Evolutionary conservation across 805 yeast species (phyloP).

Genomic region (Hanseniaspora meyeri): DNA sequence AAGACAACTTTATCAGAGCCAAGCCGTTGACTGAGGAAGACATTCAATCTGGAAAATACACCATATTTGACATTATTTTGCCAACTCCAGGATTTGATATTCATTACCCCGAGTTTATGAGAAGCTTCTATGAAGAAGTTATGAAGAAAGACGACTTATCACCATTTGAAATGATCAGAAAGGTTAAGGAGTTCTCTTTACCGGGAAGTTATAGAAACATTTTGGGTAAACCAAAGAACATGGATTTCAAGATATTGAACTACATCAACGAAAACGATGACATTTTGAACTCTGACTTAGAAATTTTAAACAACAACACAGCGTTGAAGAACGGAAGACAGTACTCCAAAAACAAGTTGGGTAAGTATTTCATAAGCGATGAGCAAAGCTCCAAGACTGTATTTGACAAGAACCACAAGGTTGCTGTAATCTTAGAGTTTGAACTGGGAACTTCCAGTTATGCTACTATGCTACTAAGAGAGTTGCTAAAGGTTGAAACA

Average conservation of each 20-base stretch:
- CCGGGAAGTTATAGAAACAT: slow-evolving; percentile 80
- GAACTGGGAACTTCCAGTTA: slow-evolving; percentile 77
- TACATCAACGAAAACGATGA: slow-evolving; percentile 59
- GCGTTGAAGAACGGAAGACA: slow-evolving; percentile 26
- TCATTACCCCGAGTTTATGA: slow-evolving; percentile 58
- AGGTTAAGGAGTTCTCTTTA: slow-evolving; percentile 75
- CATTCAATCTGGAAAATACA: slow-evolving; percentile 40
- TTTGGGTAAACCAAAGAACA: slow-evolving; percentile 48
- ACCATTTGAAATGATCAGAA: slow-evolving; percentile 74
- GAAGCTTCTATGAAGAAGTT: slow-evolving; percentile 48
- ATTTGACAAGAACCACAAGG: slow-evolving; percentile 32
- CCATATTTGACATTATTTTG: slow-evolving; percentile 72
- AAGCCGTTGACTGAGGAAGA: slow-evolving; percentile 67
- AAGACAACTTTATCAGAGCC: slow-evolving; percentile 49
- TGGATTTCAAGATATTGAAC: slow-evolving; percentile 50
- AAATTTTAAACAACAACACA: slow-evolving; percentile 33
- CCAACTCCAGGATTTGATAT: slow-evolving; percentile 97
- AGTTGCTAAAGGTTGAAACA: slow-evolving; percentile 69
- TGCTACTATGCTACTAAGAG: slow-evolving; percentile 96
- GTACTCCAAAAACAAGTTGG: slow-evolving; percentile 23
- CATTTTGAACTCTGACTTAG: slow-evolving; percentile 67
- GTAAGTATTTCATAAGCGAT: slow-evolving; percentile 25
- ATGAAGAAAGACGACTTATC: slow-evolving; percentile 77
- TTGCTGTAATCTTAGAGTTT: slow-evolving; percentile 65
- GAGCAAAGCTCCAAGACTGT: slow-evolving; percentile 17